Conservation (phyloP, 2,329 filamentous ascomycete genomes). For the Phialophora verrucosa region DNA sequence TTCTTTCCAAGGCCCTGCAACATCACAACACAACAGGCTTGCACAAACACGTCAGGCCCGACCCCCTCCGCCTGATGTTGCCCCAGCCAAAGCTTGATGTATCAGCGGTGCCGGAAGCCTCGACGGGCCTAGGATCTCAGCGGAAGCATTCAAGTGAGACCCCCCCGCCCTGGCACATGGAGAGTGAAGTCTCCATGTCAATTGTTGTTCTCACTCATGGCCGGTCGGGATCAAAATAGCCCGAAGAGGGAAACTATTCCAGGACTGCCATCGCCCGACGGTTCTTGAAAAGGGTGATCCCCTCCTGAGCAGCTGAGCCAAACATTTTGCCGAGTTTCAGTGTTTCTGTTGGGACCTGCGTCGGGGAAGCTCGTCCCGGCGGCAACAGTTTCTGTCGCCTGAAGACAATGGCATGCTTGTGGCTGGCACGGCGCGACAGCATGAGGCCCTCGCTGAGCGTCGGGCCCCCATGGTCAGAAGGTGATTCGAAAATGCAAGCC, state of each 20-base stretch:
- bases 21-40: slow-evolving; percentile 8
- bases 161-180: slow-evolving; percentile 12
- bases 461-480: slow-evolving; percentile 8
- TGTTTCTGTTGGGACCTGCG: slow-evolving; percentile 31
- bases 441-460: slow-evolving; percentile 18
- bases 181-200: slow-evolving; percentile 5
- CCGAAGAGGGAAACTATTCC: slow-evolving; percentile 33
- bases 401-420: slow-evolving; percentile 23
- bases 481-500: slow-evolving; percentile 11
- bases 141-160: slow-evolving; percentile 19
- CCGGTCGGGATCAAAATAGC: slow-evolving; percentile 31
- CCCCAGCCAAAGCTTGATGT: slow-evolving; percentile 11
- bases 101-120: slow-evolving; percentile 20
- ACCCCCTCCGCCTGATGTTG: slow-evolving; percentile 8
- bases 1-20: slow-evolving; percentile 9
- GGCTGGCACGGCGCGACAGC: slow-evolving; percentile 20
- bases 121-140: slow-evolving; percentile 11
- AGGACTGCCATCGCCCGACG: slow-evolving; percentile 26
- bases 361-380: slow-evolving; percentile 32
- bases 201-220: slow-evolving; percentile 5
- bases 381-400: slow-evolving; percentile 21
- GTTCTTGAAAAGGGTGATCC: slow-evolving; percentile 19
- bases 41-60: slow-evolving; percentile 27
- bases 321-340: slow-evolving; percentile 21
- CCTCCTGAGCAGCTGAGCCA: slow-evolving; percentile 18